Percentiles rank a stretch among this genome's conserved stretches.
Evolutionary conservation across 2,329 filamentous ascomycete genomes (phyloP).

Genomic region (Davidsoniella neocaledoniae): DNA sequence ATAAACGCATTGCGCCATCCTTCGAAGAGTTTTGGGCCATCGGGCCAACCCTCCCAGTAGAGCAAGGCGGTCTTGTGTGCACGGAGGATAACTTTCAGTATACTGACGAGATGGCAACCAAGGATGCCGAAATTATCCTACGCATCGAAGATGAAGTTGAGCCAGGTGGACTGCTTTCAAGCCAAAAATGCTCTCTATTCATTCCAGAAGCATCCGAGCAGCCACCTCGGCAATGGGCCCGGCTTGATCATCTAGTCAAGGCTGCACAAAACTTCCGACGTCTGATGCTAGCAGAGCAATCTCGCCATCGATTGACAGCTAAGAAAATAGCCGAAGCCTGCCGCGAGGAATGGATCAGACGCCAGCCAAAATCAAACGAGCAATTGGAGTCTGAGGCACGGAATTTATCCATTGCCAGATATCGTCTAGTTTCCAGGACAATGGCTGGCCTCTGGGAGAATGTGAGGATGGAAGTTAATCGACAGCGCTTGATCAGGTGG

Average conservation of each 20-base stretch:
- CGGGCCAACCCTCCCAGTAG: constrained; percentile 34
- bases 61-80: constrained; percentile 38
- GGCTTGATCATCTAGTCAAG: constrained; percentile 66
- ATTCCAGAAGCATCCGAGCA: constrained; percentile 57
- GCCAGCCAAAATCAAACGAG: constrained; percentile 60
- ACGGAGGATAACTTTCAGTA: constrained; percentile 39
- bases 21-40: constrained; percentile 42
- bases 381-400: constrained; percentile 67
- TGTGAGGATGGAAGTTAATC: constrained; percentile 43
- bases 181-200: constrained; percentile 53
- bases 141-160: constrained; percentile 57
- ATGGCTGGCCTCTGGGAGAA: constrained; percentile 46
- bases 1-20: constrained; percentile 33
- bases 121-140: constrained; percentile 53
- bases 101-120: constrained; percentile 43
- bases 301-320: constrained; percentile 57
- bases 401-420: constrained; percentile 48
- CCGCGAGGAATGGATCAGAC: constrained; percentile 55
- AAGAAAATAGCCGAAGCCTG: constrained; percentile 68
- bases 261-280: constrained; percentile 69
- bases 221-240: constrained; percentile 65
- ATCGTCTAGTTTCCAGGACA: constrained; percentile 51
- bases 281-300: constrained; percentile 63
- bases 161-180: constrained; percentile 58
- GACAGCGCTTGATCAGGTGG: constrained; percentile 42